Percentiles rank a stretch among this genome's conserved stretches.
Evolutionary conservation across 1,139 yeast genomes (phyloP).

Genomic region (Candida buenavistaensis): DNA sequence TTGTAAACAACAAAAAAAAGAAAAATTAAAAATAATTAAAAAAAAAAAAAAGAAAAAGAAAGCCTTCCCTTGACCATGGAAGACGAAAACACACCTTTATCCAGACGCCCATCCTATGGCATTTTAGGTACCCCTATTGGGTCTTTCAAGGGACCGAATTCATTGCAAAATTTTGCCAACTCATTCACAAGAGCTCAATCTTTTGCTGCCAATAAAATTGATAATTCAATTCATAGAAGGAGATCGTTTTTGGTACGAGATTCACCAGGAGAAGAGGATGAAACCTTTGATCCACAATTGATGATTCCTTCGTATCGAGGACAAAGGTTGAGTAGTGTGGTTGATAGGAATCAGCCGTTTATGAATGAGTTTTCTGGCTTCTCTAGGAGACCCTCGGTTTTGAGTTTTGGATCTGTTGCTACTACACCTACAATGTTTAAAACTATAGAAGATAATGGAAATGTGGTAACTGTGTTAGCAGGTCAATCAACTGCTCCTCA

Average conservation of each 20-base stretch:
- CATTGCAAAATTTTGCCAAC: slow-evolving; percentile 48
- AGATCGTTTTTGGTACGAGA: slow-evolving; percentile 36
- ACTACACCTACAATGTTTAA: slow-evolving; percentile 57
- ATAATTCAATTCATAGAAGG: slow-evolving; percentile 43
- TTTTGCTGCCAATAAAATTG: slow-evolving; percentile 46
- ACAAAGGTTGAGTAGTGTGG: slow-evolving; percentile 59
- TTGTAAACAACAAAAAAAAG: no score
- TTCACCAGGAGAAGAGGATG: slow-evolving; percentile 44
- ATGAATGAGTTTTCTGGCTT: no score
- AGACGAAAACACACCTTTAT: slow-evolving; percentile 11
- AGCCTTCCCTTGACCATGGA: slow-evolving; percentile 3
- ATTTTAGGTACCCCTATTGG: slow-evolving; percentile 44
- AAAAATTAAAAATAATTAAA: no score
- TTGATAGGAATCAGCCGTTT: slow-evolving; percentile 30
- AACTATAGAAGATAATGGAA: slow-evolving; percentile 73
- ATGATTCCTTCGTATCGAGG: slow-evolving; percentile 68
- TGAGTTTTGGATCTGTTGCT: slow-evolving; percentile 35
- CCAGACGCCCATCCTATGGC: slow-evolving; percentile 27
- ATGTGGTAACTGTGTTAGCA: slow-evolving; percentile 69
- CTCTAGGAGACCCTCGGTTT: slow-evolving; percentile 39
- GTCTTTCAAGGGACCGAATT: slow-evolving; percentile 48
- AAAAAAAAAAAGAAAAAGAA: no score
- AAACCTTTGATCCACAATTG: slow-evolving; percentile 70
- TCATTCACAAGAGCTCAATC: slow-evolving; percentile 50
- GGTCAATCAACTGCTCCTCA: slow-evolving; percentile 71